A percentile compares a stretch with the other conserved stretches of the same genome.
Conservation (phyloP, 2,329 filamentous ascomycete genomes). For the Paracoccidioides brasiliensis region DNA sequence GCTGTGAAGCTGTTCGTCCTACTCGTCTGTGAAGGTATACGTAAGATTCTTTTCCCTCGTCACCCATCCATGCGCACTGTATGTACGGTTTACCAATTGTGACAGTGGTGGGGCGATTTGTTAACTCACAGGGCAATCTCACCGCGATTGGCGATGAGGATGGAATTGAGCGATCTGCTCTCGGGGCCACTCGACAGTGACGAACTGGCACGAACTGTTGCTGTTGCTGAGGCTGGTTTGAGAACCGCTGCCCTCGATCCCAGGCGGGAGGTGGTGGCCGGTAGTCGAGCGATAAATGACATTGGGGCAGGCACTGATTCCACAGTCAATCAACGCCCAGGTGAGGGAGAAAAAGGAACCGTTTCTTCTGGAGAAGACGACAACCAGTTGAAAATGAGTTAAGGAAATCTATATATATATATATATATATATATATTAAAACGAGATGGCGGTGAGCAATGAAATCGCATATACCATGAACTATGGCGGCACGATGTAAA, state of each 20-base stretch:
- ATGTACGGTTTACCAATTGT: too few relatives aligned
- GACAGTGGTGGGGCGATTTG: neutral
- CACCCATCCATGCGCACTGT: too few relatives aligned
- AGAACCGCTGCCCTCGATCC: constrained; percentile 8
- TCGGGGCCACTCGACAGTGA: constrained; percentile 10
- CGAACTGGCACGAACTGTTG: constrained; percentile 5
- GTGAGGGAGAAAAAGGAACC: neutral
- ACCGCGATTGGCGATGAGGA: constrained; percentile 91
- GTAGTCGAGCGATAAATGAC: constrained; percentile 10
- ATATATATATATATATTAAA: neutral
- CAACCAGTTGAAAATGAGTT: neutral
- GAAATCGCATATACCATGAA: too few relatives aligned
- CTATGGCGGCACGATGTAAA: neutral
- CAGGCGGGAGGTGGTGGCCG: constrained; percentile 9
- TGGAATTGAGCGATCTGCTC: constrained; percentile 48
- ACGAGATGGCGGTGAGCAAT: neutral
- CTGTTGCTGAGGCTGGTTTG: constrained; percentile 1
- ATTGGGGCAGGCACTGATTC: neutral
- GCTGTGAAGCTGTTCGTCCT: constrained; percentile 69
- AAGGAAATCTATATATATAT: neutral
- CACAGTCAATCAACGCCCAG: neutral
- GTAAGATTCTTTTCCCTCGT: neutral
- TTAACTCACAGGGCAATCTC: constrained; percentile 67
- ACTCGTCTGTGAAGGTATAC: constrained; percentile 47
- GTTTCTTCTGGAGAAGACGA: neutral